Conservation (phyloP, 768 basidiomycete genomes). For the Rhizopogon sp. region DNA sequence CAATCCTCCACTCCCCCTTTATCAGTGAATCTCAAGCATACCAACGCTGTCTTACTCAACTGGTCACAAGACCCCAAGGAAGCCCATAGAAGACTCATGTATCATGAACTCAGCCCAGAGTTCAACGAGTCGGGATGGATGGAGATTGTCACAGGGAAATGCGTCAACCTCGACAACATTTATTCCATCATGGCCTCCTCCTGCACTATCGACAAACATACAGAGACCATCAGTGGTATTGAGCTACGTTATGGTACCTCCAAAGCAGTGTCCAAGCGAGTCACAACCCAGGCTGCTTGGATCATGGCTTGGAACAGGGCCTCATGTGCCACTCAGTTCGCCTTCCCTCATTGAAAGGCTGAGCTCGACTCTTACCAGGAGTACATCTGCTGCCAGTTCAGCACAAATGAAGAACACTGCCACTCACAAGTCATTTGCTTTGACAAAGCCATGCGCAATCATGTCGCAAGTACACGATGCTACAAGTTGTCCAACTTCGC, state of each 20-base stretch:
- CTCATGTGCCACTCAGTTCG: slow-evolving; percentile 12
- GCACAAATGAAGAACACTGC: too few species aligned
- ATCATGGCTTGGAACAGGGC: slow-evolving; percentile 14
- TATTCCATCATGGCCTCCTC: slow-evolving; percentile 11
- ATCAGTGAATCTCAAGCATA: not conserved
- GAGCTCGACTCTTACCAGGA: slow-evolving; percentile 22
- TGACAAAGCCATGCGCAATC: slow-evolving; percentile 26
- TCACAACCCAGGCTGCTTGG: slow-evolving; percentile 20
- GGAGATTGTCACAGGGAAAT: slow-evolving; percentile 14
- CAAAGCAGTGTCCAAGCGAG: slow-evolving; percentile 1
- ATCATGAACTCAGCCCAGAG: slow-evolving; percentile 5
- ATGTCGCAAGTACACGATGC: slow-evolving; percentile 9
- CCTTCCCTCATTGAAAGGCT: slow-evolving; percentile 21
- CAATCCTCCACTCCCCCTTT: not conserved
- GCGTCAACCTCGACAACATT: slow-evolving; percentile 26
- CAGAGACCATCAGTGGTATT: slow-evolving; percentile 10
- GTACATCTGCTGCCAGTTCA: slow-evolving; percentile 12
- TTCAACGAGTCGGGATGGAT: slow-evolving; percentile 25
- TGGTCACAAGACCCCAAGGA: not conserved
- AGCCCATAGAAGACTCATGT: not conserved
- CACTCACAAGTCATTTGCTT: slow-evolving; percentile 21
- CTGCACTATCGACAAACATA: slow-evolving; percentile 8
- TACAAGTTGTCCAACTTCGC: slow-evolving; percentile 18
- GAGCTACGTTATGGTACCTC: slow-evolving; percentile 8
- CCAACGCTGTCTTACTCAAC: not conserved